Conservation (phyloP, 768 basidiomycete species). For the Pulveroboletus frians region DNA sequence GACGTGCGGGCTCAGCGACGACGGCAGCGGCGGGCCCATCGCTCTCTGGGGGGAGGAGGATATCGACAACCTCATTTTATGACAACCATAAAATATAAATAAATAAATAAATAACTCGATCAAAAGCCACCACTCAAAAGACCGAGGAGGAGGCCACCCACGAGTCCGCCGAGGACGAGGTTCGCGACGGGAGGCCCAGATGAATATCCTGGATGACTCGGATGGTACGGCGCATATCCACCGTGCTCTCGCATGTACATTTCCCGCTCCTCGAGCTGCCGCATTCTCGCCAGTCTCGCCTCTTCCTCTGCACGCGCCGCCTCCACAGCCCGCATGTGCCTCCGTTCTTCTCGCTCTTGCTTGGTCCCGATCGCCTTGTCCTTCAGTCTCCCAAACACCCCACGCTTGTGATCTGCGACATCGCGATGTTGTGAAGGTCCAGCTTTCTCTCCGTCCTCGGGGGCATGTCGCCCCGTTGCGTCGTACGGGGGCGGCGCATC, state of each 20-base stretch:
- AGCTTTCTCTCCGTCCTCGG: conserved; percentile 11
- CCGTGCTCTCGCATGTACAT: conserved; percentile 33
- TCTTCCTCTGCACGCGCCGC: conserved; percentile 19
- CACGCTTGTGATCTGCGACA: conserved; percentile 36
- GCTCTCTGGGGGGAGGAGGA: neutral
- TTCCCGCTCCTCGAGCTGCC: conserved; percentile 27
- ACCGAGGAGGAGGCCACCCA: conserved; percentile 46
- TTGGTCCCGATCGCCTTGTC: conserved; percentile 61
- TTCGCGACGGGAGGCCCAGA: conserved; percentile 1
- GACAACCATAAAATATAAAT: conserved; percentile 1
- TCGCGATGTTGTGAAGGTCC: neutral
- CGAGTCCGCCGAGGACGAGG: conserved; percentile 39
- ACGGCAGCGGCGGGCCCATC: conserved; percentile 56
- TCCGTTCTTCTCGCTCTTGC: conserved; percentile 53
- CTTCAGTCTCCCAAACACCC: conserved; percentile 57
- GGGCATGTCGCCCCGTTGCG: conserved; percentile 27
- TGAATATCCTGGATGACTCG: conserved; percentile 10
- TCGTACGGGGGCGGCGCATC: conserved; percentile 28
- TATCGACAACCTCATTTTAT: neutral
- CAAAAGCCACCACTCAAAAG: conserved; percentile 38
- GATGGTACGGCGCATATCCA: conserved; percentile 29
- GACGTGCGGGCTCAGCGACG: conserved; percentile 78
- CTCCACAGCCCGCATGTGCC: conserved; percentile 30
- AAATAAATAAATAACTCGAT: conserved; percentile 16
- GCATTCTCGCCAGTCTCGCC: conserved; percentile 15